These are phyloP conservation scores for Camelina sativa DNA, from an alignment of 345 rosid genomes.

Conservation along the genomic window DNA sequence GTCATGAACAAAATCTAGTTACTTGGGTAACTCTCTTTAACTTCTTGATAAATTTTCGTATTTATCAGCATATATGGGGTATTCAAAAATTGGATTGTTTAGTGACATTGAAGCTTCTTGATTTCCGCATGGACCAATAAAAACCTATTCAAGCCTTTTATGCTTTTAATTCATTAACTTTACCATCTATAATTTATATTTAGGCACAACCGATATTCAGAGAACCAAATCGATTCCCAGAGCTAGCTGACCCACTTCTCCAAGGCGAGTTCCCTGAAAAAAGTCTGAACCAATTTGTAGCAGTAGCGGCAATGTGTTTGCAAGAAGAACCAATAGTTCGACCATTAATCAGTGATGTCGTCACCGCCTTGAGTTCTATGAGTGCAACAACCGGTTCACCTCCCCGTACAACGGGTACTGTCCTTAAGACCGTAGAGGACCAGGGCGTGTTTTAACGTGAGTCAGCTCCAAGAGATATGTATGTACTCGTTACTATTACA, in stretches of 20 bases:
- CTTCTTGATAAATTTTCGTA: background rate
- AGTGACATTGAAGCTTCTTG: background rate
- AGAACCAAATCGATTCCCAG: constrained; percentile 55
- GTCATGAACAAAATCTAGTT: constrained; percentile 67
- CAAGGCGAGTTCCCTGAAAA: constrained; percentile 53
- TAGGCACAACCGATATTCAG: constrained; percentile 73
- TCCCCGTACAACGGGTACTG: background rate
- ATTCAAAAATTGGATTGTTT: background rate
- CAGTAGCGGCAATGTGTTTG: constrained; percentile 81
- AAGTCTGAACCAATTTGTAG: constrained; percentile 68
- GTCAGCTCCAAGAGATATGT: background rate
- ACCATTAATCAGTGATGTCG: constrained; percentile 74
- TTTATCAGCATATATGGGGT: background rate
- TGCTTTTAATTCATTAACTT: background rate
- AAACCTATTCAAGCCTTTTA: background rate
- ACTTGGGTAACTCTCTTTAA: constrained; percentile 58
- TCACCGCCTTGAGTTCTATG: constrained; percentile 64
- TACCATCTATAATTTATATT: constrained; percentile 16
- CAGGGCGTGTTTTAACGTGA: background rate
- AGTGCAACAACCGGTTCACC: constrained; percentile 33
- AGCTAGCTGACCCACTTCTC: constrained; percentile 71
- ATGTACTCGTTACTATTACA: constrained; percentile 1
- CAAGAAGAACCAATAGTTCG: constrained; percentile 70
- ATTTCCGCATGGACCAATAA: background rate
- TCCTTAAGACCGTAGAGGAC: constrained; percentile 8